Evolutionary conservation across 352 stramenopile genomes (phyloP), one percentile per base, ranked within the genome.

Genomic region (Pythium chondricola): DNA sequence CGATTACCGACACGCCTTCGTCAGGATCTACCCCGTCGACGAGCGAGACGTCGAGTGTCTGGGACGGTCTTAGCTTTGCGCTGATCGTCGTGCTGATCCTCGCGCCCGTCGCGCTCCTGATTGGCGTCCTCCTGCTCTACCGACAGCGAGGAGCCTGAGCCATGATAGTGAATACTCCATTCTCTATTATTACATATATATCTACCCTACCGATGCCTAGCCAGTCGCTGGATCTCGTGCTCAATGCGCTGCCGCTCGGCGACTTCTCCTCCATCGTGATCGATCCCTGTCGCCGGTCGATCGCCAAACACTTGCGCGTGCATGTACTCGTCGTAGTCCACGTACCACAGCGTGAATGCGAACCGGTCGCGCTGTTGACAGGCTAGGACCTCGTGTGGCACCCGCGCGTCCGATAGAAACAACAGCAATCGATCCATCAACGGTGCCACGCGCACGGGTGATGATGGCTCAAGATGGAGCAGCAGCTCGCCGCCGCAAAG

Each of bases 241-340:
- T 56, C 41, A 49, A 63, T 63, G 6, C 55, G 47, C 14, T 25
- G 18, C 13, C 25, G 36, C 47, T 63, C 55, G 3, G 27, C 21
- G 3, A 16, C 36, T 24, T 47, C 32, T 13, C 7, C 22, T 18
- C 14, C 17, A 61, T 41, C 13, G 48, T 20, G 6, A 35, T 22
- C 11, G 53, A 44, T 3, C 46, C 16, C 2, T 2, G 24, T 26
- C 22, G 26, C 16, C n/a, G 46, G n/a, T n/a, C n/a, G n/a, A n/a
- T n/a, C 27, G 14, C 58, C 52, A 46, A 75, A 72, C 14, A 74
- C 47, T 26, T 77, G 67, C 13, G 68, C 58, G 22, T 51, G 54
- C 52, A 74, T 71, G 48, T 74, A 78, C 46, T 79, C 71, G 46
- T 79, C 66, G 51, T 75, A 74, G 43, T 79, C 71, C 38, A 82